These are phyloP conservation scores for Nadsonia starkeyi-henricii DNA, from an alignment of 1,139 yeast species.

Conservation along the genomic window DNA sequence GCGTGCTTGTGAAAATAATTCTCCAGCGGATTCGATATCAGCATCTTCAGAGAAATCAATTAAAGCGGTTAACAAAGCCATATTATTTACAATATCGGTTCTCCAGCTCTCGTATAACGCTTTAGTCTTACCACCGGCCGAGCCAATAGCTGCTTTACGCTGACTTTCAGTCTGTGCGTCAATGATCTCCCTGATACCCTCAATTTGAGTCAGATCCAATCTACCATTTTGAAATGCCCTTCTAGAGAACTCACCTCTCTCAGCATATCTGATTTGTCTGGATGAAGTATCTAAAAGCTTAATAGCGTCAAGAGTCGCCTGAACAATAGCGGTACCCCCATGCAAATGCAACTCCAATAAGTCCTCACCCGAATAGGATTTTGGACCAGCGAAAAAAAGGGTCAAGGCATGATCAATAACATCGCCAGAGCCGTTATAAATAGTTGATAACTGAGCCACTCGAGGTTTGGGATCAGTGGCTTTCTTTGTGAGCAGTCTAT, in stretches of 20 bases:
- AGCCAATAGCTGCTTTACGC: constrained; percentile 55
- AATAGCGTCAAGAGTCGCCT: constrained; percentile 56
- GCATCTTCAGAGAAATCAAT: constrained; percentile 92
- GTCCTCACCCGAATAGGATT: constrained; percentile 92
- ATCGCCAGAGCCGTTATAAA: constrained; percentile 12
- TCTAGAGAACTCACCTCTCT: constrained; percentile 81
- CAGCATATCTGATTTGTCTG: constrained; percentile 57
- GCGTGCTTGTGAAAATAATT: constrained; percentile 35
- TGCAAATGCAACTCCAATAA: constrained; percentile 75
- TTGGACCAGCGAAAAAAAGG: constrained; percentile 55
- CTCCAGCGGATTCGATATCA: constrained; percentile 58
- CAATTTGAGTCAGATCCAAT: constrained; percentile 65
- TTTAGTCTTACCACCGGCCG: constrained; percentile 58
- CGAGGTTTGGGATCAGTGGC: constrained; percentile 34
- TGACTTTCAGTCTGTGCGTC: constrained; percentile 93
- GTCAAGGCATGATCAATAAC: constrained; percentile 68
- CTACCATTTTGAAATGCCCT: constrained; percentile 68
- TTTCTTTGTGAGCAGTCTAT: constrained; percentile 32
- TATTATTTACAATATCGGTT: constrained; percentile 41
- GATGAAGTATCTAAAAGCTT: constrained; percentile 13
- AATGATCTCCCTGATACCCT: constrained; percentile 77
- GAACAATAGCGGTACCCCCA: constrained; percentile 82
- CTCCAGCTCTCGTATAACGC: constrained; percentile 54
- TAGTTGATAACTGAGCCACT: constrained; percentile 28
- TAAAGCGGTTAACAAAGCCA: constrained; percentile 71